These are phyloP conservation scores for Lactarius akahatsu DNA, from an alignment of 768 basidiomycete species.

Conservation along the genomic window DNA sequence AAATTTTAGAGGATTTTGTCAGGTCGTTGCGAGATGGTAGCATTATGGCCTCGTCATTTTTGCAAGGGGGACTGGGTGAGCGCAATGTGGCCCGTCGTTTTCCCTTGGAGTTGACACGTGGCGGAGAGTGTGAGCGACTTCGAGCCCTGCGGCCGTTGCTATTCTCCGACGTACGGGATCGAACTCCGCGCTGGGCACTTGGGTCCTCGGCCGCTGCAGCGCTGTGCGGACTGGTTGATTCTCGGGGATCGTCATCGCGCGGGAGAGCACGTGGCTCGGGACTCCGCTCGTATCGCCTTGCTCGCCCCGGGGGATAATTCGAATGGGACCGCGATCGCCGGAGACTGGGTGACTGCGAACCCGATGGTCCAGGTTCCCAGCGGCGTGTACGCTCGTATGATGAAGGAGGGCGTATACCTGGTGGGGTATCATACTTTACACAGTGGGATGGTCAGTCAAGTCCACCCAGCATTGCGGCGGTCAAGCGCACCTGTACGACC, in stretches of 20 bases:
- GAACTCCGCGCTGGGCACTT: not conserved
- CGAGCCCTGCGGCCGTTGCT: not conserved
- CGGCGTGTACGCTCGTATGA: constrained; percentile 35
- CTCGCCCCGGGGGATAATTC: constrained; percentile 27
- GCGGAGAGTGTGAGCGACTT: not conserved
- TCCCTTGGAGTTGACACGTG: constrained; percentile 11
- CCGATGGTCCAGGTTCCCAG: constrained; percentile 30
- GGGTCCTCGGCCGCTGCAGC: not conserved
- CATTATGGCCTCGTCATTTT: not conserved
- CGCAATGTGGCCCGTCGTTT: constrained; percentile 13
- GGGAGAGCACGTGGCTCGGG: not conserved
- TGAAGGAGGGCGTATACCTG: constrained; percentile 41
- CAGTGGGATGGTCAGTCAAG: constrained; percentile 5
- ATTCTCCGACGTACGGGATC: not conserved
- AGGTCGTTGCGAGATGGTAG: not conserved
- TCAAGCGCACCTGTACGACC: constrained; percentile 63
- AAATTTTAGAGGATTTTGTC: not conserved
- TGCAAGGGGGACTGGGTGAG: not conserved
- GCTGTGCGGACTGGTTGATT: not conserved
- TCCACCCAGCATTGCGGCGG: not conserved
- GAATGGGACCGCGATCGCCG: constrained; percentile 15
- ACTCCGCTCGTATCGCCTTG: constrained; percentile 1
- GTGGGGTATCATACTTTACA: constrained; percentile 59
- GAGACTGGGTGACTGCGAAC: constrained; percentile 32
- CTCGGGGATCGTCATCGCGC: not conserved